phyloP scores from a whole-genome alignment of 2,329 filamentous ascomycete species.

The Fusarium hainanense region DNA sequence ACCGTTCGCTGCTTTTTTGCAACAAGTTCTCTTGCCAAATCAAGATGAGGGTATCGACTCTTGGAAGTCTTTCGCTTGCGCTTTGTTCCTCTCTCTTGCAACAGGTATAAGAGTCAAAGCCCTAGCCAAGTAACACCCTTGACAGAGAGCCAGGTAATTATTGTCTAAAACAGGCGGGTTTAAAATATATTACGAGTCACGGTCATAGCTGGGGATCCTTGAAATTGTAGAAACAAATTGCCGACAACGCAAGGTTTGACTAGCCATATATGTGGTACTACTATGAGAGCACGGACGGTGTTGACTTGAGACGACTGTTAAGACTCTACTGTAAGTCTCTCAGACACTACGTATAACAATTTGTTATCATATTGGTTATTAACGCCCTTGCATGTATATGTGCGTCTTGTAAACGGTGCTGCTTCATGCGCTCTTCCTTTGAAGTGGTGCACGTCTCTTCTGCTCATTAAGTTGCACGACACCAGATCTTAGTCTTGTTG shows the following conservation, averaged over 20 bases:
- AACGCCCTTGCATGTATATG: slow-evolving; percentile 2
- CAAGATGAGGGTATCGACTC: neutral
- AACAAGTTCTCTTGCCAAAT: neutral
- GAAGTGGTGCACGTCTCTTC: neutral
- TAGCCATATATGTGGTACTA: neutral
- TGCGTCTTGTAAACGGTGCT: slow-evolving; percentile 9
- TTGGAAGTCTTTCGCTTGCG: neutral
- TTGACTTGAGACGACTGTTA: slow-evolving; percentile 2
- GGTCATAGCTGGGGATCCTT: slow-evolving; percentile 1
- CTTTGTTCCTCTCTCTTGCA: neutral
- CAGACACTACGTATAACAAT: neutral
- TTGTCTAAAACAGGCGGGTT: slow-evolving; percentile 4
- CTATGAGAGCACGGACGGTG: slow-evolving; percentile 14
- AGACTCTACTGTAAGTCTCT: neutral
- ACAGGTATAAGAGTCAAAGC: neutral
- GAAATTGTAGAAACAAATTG: slow-evolving; percentile 22
- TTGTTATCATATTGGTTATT: neutral
- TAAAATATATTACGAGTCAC: slow-evolving; percentile 7
- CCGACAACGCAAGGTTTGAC: slow-evolving; percentile 13
- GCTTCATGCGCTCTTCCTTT: slow-evolving; percentile 8
- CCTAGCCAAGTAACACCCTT: neutral
- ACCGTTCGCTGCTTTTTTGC: slow-evolving; percentile 1
- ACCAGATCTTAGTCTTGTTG: neutral
- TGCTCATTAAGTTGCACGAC: slow-evolving; percentile 5
- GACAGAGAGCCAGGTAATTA: neutral